Evolutionary conservation across 2,329 filamentous ascomycete species (phyloP).

Genomic region (Zasmidium citrigriseum): DNA sequence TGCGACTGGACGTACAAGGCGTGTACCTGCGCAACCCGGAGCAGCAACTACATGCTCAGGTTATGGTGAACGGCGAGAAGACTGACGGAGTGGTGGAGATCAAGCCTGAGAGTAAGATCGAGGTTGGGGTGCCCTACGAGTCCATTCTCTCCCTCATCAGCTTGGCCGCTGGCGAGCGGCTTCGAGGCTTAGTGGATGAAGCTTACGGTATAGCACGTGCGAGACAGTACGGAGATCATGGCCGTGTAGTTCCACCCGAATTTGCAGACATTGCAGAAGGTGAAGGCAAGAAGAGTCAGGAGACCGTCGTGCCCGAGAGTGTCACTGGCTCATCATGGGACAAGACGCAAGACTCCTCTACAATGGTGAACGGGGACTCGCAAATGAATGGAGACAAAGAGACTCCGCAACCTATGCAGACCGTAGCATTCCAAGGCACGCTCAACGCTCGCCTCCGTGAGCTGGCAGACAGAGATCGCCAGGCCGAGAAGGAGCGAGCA

Average conservation of each 20-base stretch:
- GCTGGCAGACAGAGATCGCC: slow-evolving; percentile 66
- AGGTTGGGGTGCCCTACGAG: slow-evolving; percentile 69
- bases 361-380: slow-evolving; percentile 24
- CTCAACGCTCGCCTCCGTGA: slow-evolving; percentile 59
- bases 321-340: slow-evolving; percentile 36
- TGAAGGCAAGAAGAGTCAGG: slow-evolving; percentile 40
- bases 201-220: slow-evolving; percentile 69
- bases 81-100: slow-evolving; percentile 29
- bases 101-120: slow-evolving; percentile 55
- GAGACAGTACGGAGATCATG: slow-evolving; percentile 77
- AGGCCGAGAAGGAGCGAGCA: slow-evolving; percentile 67
- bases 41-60: slow-evolving; percentile 20
- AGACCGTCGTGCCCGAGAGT: slow-evolving; percentile 41
- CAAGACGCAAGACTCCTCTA: slow-evolving; percentile 16
- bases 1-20: slow-evolving; percentile 61
- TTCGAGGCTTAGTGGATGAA: slow-evolving; percentile 77
- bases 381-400: slow-evolving; percentile 16
- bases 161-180: slow-evolving; percentile 76
- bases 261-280: slow-evolving; percentile 71
- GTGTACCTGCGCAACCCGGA: slow-evolving; percentile 40
- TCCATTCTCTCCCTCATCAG: slow-evolving; percentile 84
- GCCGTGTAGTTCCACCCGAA: slow-evolving; percentile 72
- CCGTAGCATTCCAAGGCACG: slow-evolving; percentile 44
- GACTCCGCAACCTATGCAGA: slow-evolving; percentile 44
- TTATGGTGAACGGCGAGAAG: slow-evolving; percentile 30